Percentiles rank a stretch among this genome's conserved stretches.
Evolutionary conservation across 345 rosid genomes (phyloP).

Genomic region (Boechera stricta): DNA sequence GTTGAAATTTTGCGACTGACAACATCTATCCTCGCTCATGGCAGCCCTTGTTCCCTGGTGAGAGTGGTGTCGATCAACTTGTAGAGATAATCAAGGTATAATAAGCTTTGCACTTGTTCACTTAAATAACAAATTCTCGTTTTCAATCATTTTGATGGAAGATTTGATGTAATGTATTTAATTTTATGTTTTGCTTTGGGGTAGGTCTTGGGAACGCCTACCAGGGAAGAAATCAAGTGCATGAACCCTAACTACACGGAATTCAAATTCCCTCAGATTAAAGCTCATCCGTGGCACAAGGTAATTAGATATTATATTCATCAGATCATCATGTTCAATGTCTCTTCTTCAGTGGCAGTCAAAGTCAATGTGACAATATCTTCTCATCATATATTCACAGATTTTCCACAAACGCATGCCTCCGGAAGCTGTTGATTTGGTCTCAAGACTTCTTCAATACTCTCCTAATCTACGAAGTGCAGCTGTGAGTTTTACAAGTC

Average conservation of each 20-base stretch:
- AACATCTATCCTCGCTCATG: conserved; percentile 30
- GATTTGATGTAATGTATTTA: background rate
- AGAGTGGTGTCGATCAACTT: conserved; percentile 96
- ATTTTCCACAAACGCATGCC: conserved; percentile 97
- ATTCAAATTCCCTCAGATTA: conserved; percentile 94
- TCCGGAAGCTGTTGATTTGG: conserved; percentile 96
- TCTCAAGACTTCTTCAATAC: conserved; percentile 93
- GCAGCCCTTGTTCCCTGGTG: conserved; percentile 97
- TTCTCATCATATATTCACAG: conserved; percentile 46
- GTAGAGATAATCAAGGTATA: conserved; percentile 96
- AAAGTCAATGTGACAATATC: conserved; percentile 1
- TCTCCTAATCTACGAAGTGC: conserved; percentile 89
- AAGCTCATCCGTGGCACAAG: conserved; percentile 99
- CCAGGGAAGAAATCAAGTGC: conserved; percentile 98
- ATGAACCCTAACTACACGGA: conserved; percentile 99
- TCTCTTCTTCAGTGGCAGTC: background rate
- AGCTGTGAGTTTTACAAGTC: conserved; percentile 66
- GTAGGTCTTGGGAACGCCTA: conserved; percentile 96
- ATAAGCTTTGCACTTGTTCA: conserved; percentile 27
- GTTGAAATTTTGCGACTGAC: conserved; percentile 24
- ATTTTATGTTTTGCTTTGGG: background rate
- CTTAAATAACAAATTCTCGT: background rate
- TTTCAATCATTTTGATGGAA: background rate
- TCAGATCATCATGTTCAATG: conserved; percentile 1
- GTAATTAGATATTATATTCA: conserved; percentile 43